phyloP scores from a whole-genome alignment of 2,329 filamentous ascomycete species.

The Penicillium fuscoglaucum region DNA sequence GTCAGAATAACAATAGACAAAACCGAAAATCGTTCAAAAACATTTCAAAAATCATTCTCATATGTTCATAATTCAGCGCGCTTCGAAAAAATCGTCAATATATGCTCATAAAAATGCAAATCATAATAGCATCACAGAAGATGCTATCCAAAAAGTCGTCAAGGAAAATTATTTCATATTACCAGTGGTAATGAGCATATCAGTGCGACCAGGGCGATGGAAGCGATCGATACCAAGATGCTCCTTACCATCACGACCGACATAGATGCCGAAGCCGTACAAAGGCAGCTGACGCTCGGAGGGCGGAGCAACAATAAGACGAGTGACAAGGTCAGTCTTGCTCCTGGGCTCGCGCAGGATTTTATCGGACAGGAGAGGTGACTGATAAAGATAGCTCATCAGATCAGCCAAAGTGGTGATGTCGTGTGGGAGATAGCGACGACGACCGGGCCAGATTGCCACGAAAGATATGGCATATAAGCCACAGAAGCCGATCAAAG shows the following conservation, averaged over 20 bases:
- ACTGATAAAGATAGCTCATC: slow-evolving; percentile 73
- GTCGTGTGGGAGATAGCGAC: slow-evolving; percentile 68
- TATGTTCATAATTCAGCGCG: background rate
- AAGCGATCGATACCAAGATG: slow-evolving; percentile 62
- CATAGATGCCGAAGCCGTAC: slow-evolving; percentile 60
- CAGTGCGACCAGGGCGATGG: slow-evolving; percentile 42
- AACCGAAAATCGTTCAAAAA: background rate
- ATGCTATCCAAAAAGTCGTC: slow-evolving; percentile 7
- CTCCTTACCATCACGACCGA: slow-evolving; percentile 60
- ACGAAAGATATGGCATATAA: slow-evolving; percentile 68
- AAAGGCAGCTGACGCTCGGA: slow-evolving; percentile 41
- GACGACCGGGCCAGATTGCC: slow-evolving; percentile 61
- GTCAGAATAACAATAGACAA: background rate
- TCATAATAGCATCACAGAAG: slow-evolving; percentile 5
- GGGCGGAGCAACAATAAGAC: slow-evolving; percentile 59
- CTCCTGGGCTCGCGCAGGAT: slow-evolving; percentile 68
- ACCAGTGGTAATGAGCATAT: slow-evolving; percentile 46
- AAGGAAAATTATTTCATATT: slow-evolving; percentile 26
- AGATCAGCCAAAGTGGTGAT: slow-evolving; percentile 73
- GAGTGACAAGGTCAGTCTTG: slow-evolving; percentile 67
- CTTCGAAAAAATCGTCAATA: slow-evolving; percentile 1
- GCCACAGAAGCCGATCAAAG: slow-evolving; percentile 69
- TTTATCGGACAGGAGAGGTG: slow-evolving; percentile 69
- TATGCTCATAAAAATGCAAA: slow-evolving; percentile 1
- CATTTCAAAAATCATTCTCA: background rate